Evolutionary conservation across 768 basidiomycete genomes (phyloP), one percentile per base, ranked within the genome.

Genomic region (Lactarius trivialis): DNA sequence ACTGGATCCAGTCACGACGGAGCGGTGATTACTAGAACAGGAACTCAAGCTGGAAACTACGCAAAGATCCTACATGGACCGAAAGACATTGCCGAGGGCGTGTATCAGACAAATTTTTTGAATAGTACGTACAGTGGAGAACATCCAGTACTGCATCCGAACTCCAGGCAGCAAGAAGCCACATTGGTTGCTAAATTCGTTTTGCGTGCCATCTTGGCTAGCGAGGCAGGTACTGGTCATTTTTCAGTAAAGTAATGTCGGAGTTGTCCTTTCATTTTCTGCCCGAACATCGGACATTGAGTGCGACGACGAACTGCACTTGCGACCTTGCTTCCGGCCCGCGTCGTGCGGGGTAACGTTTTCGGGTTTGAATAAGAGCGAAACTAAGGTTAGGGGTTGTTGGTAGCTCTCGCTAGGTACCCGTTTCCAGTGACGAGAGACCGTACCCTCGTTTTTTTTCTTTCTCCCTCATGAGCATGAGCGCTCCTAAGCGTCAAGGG

Each of bases 41-140:
- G 60, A 12, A 48, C 7, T 32, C 48, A 7, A 41, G 17, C 30
- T 61, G 24, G 39, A 33, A 33, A 52, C 2, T 15, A 11, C 21
- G 34, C 30, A 33, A 62, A 11, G 56, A 56, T 43, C 55, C 11
- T 12, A 8, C 55, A 43, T 39, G 36, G 26, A 48, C 60, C 55
- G 55, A 49, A 30, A 15, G 34, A 43, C 24, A 26, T 56, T 61
- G 54, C 60, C 61, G 53, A 63, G 34, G 24, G 52, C 57, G 52
- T 58, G 61, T 17, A 63, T 63, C 61, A 63, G 61, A 58, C 61
- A 60, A 63, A 63, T 63, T 28, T 37, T 36, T 58, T 32, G 32
- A 37, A 56, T 41, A 56, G 56, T 63, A 63, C 56, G 56, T 62
- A 62, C 51, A 48, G 30, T 24, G 32, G 21, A 37, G 41, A 14